Conservation (phyloP, 2,329 filamentous ascomycete genomes). For the Furcasterigmium furcatum region DNA sequence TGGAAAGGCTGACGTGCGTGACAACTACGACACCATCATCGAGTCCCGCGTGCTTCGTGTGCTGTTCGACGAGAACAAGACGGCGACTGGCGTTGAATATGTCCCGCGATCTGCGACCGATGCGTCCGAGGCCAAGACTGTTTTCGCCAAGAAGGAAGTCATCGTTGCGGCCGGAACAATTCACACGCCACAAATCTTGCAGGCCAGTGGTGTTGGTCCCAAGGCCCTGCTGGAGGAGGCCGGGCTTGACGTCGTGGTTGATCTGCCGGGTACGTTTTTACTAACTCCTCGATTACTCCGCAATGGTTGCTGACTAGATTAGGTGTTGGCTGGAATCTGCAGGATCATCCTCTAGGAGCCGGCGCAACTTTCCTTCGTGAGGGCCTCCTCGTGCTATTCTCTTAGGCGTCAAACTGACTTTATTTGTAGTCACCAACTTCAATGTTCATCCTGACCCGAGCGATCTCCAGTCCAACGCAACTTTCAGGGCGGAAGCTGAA, state of each 20-base stretch:
- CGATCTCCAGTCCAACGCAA: conserved; percentile 10
- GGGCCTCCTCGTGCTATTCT: no score
- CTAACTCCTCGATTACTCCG: conserved; percentile 13
- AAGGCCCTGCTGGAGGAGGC: conserved; percentile 28
- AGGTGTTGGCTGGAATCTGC: conserved; percentile 24
- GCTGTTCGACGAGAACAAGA: conserved; percentile 26
- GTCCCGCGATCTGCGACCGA: conserved; percentile 11
- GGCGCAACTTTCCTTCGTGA: conserved; percentile 12
- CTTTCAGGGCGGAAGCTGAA: conserved; percentile 8
- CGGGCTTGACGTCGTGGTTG: conserved; percentile 46
- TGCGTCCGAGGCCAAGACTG: conserved; percentile 6
- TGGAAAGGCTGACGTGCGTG: conserved; percentile 10
- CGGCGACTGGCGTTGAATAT: conserved; percentile 18
- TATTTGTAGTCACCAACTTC: conserved; percentile 12
- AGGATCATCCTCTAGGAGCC: conserved; percentile 27
- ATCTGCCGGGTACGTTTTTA: conserved; percentile 46
- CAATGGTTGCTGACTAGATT: conserved; percentile 1
- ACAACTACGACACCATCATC: conserved; percentile 16
- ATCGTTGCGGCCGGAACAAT: conserved; percentile 37
- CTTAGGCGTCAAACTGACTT: neutral
- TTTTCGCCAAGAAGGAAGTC: conserved; percentile 29
- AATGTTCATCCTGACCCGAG: conserved; percentile 12
- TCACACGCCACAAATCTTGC: conserved; percentile 38
- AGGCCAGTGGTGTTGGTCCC: conserved; percentile 37
- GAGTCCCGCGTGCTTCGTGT: conserved; percentile 32